Base-by-base conservation (phyloP, 2,329 filamentous ascomycete genomes). In the Aspergillus pseudotamarii region DNA sequence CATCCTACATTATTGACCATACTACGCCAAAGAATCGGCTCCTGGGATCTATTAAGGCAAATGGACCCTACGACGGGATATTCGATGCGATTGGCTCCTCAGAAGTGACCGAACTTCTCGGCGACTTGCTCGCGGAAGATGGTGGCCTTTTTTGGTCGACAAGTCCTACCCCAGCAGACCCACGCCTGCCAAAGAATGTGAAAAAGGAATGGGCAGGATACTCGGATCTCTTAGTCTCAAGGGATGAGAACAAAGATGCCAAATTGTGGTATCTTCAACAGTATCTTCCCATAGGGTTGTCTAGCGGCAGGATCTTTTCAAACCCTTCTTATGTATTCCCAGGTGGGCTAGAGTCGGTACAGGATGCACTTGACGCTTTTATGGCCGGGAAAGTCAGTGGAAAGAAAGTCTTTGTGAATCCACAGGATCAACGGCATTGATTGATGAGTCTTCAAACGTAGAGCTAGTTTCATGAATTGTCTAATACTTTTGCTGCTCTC, bases 1-100 rank as follows among this genome's bases (percentile, higher is more conserved):
- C 67, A 14, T 16, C 38, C 10, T 34, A 56, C 43, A 62, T 65
- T 14, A 62, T 69, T 26, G 66, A 69, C 32, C 67, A 71, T 53
- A 59, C 48, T 10, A 4, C 14, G 19, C 43, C 58, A 0, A 38
- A 23, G 5, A 63, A 65, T 30, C 30, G 45, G 23, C 19, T 67
- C 11, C 12, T 60, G 6, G 30, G 28, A 6, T 53, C 53, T 4
- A 54, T 65, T 6, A 30, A 43, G 9, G 32, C 11, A 1, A n/a
- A 63, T 28, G 64, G 62, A 5, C 62, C 64, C 14, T 66, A 64
- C 32, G 61, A 63, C 16, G 54, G 23, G 1, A 46, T 58, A 2
- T 58, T 64, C 1, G 62, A 64, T 1, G 21, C 62, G 3, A 64
- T 64, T 14, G 53, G 58, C 23, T 36, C 53, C 2, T 3, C 51